Percentiles rank a stretch among this genome's conserved stretches.
Evolutionary conservation across 192 early-diverging fungal species (phyloP).

Genomic region (Endogone sp.): DNA sequence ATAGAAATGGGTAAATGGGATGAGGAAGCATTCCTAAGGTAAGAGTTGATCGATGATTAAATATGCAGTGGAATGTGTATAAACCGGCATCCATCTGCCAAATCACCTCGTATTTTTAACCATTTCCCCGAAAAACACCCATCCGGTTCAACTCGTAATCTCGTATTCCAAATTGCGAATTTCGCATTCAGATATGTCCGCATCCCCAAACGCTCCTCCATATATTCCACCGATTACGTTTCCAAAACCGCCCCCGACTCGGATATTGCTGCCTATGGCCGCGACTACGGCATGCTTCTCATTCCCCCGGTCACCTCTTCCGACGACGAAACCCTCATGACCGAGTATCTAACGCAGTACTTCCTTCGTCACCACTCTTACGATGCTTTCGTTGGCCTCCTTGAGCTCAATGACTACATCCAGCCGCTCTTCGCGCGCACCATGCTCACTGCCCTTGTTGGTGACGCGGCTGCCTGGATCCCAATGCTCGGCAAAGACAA

Average conservation of each 20-base stretch:
- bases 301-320: background rate
- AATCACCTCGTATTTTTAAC: no score
- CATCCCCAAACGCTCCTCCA: background rate
- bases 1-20: background rate
- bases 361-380: constrained; percentile 10
- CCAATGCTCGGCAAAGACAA: background rate
- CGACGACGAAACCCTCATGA: background rate
- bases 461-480: constrained; percentile 23
- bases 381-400: background rate
- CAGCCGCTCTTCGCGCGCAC: constrained; percentile 9
- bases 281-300: background rate
- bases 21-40: background rate
- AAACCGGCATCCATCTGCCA: no score
- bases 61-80: no score
- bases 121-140: no score
- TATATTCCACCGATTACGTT: background rate
- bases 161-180: no score
- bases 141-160: background rate
- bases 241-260: no score
- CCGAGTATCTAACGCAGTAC: constrained; percentile 19
- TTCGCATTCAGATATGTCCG: background rate
- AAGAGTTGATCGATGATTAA: no score
- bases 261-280: background rate
- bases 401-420: constrained; percentile 9
- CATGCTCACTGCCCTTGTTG: constrained; percentile 21